phyloP scores from a whole-genome alignment of 768 basidiomycete genomes.

The Dioszegia aurantiaca region DNA sequence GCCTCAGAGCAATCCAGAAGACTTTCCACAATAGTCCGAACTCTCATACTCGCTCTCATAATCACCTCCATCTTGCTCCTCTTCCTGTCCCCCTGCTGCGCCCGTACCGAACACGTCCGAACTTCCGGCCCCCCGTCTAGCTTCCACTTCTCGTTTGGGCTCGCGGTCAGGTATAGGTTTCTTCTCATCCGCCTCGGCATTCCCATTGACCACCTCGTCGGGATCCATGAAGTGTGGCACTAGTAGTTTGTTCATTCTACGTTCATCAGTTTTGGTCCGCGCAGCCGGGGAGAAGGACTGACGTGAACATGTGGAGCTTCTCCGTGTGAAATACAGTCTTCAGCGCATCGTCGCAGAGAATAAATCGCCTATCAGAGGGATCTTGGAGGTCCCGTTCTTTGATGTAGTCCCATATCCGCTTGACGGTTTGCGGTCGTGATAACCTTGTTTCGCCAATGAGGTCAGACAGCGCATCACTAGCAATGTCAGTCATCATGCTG shows the following conservation, averaged over 20 bases:
- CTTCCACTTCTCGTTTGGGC: not conserved
- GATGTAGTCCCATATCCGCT: conserved; percentile 85
- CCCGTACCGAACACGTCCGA: not conserved
- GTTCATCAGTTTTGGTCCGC: not conserved
- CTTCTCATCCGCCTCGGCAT: conserved; percentile 16
- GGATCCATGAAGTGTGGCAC: conserved; percentile 58
- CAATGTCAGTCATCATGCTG: not conserved
- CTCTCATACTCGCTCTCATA: conserved; percentile 8
- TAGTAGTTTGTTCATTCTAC: conserved; percentile 83
- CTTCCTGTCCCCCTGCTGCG: not conserved
- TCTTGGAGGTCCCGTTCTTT: conserved; percentile 79
- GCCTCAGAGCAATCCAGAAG: not conserved
- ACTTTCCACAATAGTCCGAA: not conserved
- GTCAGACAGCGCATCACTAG: conserved; percentile 69
- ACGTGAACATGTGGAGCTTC: conserved; percentile 73
- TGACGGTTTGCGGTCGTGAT: conserved; percentile 85
- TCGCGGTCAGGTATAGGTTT: not conserved
- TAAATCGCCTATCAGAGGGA: conserved; percentile 75
- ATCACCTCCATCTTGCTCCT: not conserved
- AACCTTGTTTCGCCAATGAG: conserved; percentile 67
- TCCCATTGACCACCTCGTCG: conserved; percentile 33
- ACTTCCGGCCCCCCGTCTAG: not conserved
- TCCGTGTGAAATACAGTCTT: conserved; percentile 74
- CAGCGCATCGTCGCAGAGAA: conserved; percentile 73
- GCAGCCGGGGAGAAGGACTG: conserved; percentile 10